Percentiles rank a stretch among this genome's conserved stretches.
Conservation (phyloP, 371 early-diverging fungal species). For the Mucor mucedo region DNA sequence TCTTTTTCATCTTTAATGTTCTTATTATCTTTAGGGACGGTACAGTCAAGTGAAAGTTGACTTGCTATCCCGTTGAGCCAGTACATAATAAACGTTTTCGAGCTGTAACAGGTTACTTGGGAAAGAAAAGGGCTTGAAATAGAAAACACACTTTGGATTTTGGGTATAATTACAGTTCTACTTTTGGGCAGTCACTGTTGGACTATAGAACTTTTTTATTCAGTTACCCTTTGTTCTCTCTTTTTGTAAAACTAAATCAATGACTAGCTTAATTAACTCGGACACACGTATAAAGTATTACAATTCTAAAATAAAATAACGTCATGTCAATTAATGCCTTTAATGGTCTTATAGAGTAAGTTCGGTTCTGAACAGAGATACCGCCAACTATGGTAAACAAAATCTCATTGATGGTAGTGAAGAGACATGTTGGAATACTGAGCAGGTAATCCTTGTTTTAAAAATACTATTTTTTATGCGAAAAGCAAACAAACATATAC, state of each 20-base stretch:
- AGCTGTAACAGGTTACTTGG: not conserved
- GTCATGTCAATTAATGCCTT: not conserved
- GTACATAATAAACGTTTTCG: slow-evolving; percentile 35
- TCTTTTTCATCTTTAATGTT: not conserved
- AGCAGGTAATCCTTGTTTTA: slow-evolving; percentile 60
- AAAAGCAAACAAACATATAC: not conserved
- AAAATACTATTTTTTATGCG: not conserved
- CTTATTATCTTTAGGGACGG: slow-evolving; percentile 15
- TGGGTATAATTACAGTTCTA: not conserved
- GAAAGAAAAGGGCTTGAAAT: not conserved
- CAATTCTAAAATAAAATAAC: not conserved
- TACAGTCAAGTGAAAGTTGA: slow-evolving; percentile 37
- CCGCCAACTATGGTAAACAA: slow-evolving; percentile 79
- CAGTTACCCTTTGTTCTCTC: not conserved
- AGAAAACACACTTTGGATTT: not conserved
- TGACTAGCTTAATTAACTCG: slow-evolving; percentile 56
- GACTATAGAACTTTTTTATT: not conserved
- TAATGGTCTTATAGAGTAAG: slow-evolving; percentile 68
- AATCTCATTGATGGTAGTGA: slow-evolving; percentile 74
- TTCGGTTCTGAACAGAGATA: slow-evolving; percentile 88
- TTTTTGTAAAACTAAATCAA: slow-evolving; percentile 13
- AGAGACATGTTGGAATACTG: slow-evolving; percentile 96
- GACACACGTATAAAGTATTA: slow-evolving; percentile 65
- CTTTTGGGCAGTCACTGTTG: slow-evolving; percentile 5
- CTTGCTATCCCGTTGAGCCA: slow-evolving; percentile 59